Conservation (phyloP, 805 yeast genomes). For the Candida jianshihensis region DNA sequence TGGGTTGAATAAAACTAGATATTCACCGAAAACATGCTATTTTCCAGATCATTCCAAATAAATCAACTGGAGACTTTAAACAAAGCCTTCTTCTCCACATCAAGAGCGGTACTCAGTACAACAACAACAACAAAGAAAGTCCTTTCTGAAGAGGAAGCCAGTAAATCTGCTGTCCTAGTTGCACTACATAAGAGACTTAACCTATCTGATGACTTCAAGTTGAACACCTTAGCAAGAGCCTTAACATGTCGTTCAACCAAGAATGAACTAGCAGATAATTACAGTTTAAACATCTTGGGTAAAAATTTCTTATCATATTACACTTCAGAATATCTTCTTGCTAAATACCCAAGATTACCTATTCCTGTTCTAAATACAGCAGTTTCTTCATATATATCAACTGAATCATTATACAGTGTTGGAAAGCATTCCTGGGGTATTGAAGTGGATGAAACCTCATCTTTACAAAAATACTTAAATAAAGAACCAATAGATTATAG, state of each 20-base stretch:
- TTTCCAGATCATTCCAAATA: not conserved
- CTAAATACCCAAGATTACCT: slow-evolving; percentile 87
- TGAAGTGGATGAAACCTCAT: slow-evolving; percentile 59
- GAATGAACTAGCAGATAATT: slow-evolving; percentile 55
- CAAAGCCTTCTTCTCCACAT: not conserved
- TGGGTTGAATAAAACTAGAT: not conserved
- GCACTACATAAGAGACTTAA: slow-evolving; percentile 74
- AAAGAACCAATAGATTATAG: slow-evolving; percentile 62
- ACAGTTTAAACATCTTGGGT: slow-evolving; percentile 79
- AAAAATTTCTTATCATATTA: slow-evolving; percentile 68
- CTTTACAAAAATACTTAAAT: slow-evolving; percentile 58
- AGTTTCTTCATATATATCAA: slow-evolving; percentile 68
- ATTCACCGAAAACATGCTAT: not conserved
- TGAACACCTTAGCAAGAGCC: slow-evolving; percentile 72
- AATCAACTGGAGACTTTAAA: not conserved
- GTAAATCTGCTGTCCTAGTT: slow-evolving; percentile 60
- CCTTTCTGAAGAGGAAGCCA: slow-evolving; percentile 45
- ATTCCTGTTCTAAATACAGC: slow-evolving; percentile 68
- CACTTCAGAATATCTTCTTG: slow-evolving; percentile 63
- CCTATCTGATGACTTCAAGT: slow-evolving; percentile 49
- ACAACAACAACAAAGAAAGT: slow-evolving; percentile 8
- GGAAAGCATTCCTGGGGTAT: slow-evolving; percentile 82
- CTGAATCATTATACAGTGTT: slow-evolving; percentile 53
- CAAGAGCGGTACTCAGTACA: not conserved
- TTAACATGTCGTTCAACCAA: slow-evolving; percentile 51